Evolutionary conservation across 352 stramenopile species (phyloP), one percentile per base, ranked within the genome.

Genomic region (Globisporangium recalcitrans): DNA sequence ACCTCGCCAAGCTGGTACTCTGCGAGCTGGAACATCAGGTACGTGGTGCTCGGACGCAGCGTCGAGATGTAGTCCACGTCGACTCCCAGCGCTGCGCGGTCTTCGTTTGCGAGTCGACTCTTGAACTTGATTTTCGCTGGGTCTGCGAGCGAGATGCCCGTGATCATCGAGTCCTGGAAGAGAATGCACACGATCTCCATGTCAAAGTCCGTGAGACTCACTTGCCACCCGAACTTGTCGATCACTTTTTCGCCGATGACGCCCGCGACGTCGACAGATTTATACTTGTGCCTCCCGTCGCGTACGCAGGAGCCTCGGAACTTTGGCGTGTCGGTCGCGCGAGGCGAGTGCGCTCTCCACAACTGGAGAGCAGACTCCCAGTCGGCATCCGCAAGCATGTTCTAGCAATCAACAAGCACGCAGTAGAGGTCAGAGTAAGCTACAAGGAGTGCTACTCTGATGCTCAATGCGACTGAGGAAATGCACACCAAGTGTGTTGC

Each of bases 261-360:
- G 16, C 71, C 82, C 0, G 84, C 80, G 21, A 93, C 68, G 31
- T 68, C 70, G 27, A 87, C 74, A 14, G 82, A 93, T 26, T 85
- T 87, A 65, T 85, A 93, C 22, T 70, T 72, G 62, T 93, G 84
- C 13, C 81, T 81, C 2, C 84, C 84, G 52, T 93, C 84, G 19
- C 84, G 82, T 49, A 93, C 82, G 63, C 84, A 91, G 14, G 84
- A 93, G 10, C 78, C 84, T 24, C 84, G 78, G 59, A 93, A 93
- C 22, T 69, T 77, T 9, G 86, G 80, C 7, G 52, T 58, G 11
- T 72, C 65, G 1, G 64, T 60, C 1, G 59, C 62, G 34, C 58
- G 68, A 0, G 74, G 31, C 1, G 48, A 44, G 60, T 90, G 78
- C 29, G 68, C 63, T 31, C 70, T 72, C 84, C 84, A 93, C n/a